phyloP scores from a whole-genome alignment of 768 basidiomycete genomes.

The Aureoboletus auriporus region DNA sequence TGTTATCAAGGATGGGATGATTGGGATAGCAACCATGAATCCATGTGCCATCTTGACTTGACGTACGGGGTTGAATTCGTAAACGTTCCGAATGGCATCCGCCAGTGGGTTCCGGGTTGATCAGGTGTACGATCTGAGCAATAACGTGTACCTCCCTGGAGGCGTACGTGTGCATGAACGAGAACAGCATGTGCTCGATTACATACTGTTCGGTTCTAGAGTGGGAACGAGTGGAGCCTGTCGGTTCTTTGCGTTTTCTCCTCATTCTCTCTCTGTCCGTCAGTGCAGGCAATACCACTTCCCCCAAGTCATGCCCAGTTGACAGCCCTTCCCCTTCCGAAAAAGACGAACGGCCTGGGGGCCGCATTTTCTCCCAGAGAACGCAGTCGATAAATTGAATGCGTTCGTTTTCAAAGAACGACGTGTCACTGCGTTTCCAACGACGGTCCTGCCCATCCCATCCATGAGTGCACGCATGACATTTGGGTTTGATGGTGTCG shows the following conservation, averaged over 20 bases:
- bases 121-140: slow-evolving; percentile 2
- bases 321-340: slow-evolving; percentile 9
- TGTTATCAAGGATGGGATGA: slow-evolving; percentile 6
- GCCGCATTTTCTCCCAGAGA: slow-evolving; percentile 19
- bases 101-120: slow-evolving; percentile 4
- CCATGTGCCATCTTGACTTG: slow-evolving; percentile 12
- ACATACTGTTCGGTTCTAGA: slow-evolving; percentile 17
- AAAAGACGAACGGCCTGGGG: neutral
- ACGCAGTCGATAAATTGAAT: neutral
- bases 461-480: too few relatives aligned
- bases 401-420: too few relatives aligned
- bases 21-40: slow-evolving; percentile 10
- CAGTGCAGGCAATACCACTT: too few relatives aligned
- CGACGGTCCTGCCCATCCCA: too few relatives aligned
- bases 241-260: neutral
- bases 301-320: neutral
- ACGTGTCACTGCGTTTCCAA: too few relatives aligned
- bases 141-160: slow-evolving; percentile 6
- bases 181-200: slow-evolving; percentile 2
- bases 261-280: too few relatives aligned
- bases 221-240: slow-evolving; percentile 7
- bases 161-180: neutral
- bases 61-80: slow-evolving; percentile 2
- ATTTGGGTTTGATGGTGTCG: slow-evolving; percentile 5
- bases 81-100: slow-evolving; percentile 24